phyloP scores from a whole-genome alignment of 169 alveolate genomes.

The Plasmodium relictum region DNA sequence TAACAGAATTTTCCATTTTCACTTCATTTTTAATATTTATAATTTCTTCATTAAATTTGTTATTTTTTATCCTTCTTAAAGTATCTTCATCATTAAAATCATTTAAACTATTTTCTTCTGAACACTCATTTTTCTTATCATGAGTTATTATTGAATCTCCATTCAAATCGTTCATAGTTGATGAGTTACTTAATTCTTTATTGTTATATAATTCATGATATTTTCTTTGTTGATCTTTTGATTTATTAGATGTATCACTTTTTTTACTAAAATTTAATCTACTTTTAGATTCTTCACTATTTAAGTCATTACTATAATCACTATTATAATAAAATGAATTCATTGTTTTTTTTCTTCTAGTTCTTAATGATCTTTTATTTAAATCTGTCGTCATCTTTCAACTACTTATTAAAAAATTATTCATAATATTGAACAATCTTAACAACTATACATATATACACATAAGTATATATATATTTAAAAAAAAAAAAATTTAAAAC shows the following conservation, averaged over 20 bases:
- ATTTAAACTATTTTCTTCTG: constrained; percentile 11
- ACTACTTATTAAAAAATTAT: background rate
- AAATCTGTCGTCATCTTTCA: constrained; percentile 62
- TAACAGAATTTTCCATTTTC: constrained; percentile 40
- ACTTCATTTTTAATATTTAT: constrained; percentile 36
- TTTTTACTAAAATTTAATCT: constrained; percentile 28
- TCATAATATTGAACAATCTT: constrained; percentile 2
- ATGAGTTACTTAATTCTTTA: background rate
- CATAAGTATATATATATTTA: constrained; percentile 11
- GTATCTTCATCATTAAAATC: background rate
- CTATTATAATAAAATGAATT: constrained; percentile 66
- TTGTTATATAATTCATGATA: constrained; percentile 21
- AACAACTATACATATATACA: constrained; percentile 4
- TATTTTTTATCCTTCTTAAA: constrained; percentile 1
- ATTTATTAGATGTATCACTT: constrained; percentile 20
- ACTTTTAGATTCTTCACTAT: constrained; percentile 50
- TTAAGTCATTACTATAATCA: constrained; percentile 74
- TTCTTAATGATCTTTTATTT: constrained; percentile 69
- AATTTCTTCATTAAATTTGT: constrained; percentile 13
- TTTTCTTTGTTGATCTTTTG: constrained; percentile 36
- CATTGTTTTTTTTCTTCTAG: constrained; percentile 74
- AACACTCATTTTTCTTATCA: constrained; percentile 11
- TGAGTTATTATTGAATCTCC: background rate
- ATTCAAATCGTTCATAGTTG: constrained; percentile 11
- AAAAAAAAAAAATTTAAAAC: background rate